Conservation (phyloP, 2,329 filamentous ascomycete species). For the Cyphellophora europaea region DNA sequence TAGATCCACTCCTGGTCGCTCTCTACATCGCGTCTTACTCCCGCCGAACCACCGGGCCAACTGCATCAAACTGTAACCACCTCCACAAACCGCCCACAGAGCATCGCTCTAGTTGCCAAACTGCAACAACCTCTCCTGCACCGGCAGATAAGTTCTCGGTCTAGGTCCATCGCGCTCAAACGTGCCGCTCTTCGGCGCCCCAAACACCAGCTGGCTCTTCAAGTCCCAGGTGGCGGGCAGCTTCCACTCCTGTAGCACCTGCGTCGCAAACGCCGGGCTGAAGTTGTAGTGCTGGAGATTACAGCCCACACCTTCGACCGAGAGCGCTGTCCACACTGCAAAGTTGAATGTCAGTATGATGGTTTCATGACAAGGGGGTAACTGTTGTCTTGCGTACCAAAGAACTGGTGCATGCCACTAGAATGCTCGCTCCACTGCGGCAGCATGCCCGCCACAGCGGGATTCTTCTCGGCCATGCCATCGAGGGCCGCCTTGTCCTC, state of each 20-base stretch:
- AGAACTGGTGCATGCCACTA: slow-evolving; percentile 58
- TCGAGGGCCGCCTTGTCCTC: slow-evolving; percentile 63
- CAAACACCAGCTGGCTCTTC: slow-evolving; percentile 77
- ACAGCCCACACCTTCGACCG: slow-evolving; percentile 73
- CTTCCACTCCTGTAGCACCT: slow-evolving; percentile 60
- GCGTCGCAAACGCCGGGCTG: slow-evolving; percentile 64
- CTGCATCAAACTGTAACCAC: too few species aligned
- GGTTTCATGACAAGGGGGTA: too few species aligned
- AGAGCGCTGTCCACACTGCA: slow-evolving; percentile 70
- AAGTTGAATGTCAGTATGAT: too few species aligned
- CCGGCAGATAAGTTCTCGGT: neutral
- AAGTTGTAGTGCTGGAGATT: slow-evolving; percentile 88
- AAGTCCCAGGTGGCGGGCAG: slow-evolving; percentile 66
- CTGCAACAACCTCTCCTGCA: neutral
- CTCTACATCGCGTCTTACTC: too few species aligned
- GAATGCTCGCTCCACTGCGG: slow-evolving; percentile 66
- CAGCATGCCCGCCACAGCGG: slow-evolving; percentile 68
- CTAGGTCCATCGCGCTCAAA: neutral
- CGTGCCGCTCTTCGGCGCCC: slow-evolving; percentile 26
- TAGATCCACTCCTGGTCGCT: too few species aligned
- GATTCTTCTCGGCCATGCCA: slow-evolving; percentile 43
- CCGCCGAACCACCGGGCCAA: too few species aligned
- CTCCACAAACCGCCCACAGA: too few species aligned
- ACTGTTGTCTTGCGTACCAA: too few species aligned
- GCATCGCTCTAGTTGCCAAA: neutral